Base-by-base conservation (phyloP, 805 yeast genomes). In the Kodamaea leandrae region DNA sequence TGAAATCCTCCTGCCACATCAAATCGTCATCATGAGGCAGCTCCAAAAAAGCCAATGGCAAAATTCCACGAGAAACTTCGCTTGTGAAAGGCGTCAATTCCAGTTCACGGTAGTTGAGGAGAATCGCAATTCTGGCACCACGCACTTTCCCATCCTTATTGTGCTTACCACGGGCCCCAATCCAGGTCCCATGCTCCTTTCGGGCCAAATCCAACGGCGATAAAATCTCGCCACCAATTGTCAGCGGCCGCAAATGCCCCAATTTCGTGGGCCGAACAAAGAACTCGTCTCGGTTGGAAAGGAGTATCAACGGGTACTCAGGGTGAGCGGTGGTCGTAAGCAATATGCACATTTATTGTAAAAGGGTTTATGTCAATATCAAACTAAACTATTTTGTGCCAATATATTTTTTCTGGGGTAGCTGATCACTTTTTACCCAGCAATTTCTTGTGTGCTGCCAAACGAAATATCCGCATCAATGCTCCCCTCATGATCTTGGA, bases 261-360 rank as follows among this genome's bases (percentile, higher is more conserved):
- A 30, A 16, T 39, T 75, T 71, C 0, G 98, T 91, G 2, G 82
- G 80, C 37, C 99, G 64, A 32, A 70, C 74, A 55, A 85, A 80
- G 52, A 66, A 86, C 59, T 93, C 99, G 57, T 93, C 99, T 34
- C 99, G 62, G 56, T 91, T 91, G 3, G 96, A 86, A 3, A 87
- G 64, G 4, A 88, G 57, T 2, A 91, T 75, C 28, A 91, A 68
- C 1, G 95, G 86, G 38, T 80, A 91, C 15, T 83, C 77, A 0
- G 85, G 83, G 55, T 86, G 90, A 2, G 67, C 72, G 10, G 78
- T 76, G 2, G 95, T 74, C 1, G 85, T 75, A 25, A 88, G 53
- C 14, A 87, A 58, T 23, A 89, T 85, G 63, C 98, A 90, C 98
- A 90, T 89, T 6, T 7, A n/a, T n/a, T n/a, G n/a, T n/a, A n/a